Base-by-base conservation (phyloP, 164 flowering plant genomes). In the Piper betle region DNA sequence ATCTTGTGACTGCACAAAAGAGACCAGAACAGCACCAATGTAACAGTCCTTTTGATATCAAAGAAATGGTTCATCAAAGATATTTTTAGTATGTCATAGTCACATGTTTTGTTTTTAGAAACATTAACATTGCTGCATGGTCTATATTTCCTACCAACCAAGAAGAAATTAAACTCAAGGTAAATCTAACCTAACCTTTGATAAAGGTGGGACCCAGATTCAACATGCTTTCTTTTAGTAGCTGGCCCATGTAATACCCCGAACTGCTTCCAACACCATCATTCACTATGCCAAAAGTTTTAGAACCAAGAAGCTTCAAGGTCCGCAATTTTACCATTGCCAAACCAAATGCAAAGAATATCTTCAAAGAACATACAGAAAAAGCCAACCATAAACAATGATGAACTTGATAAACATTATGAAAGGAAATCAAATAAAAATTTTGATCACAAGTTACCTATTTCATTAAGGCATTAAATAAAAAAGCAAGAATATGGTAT, bases 171-270 rank as follows among this genome's bases (percentile, higher is more conserved):
- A 10, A 15, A 46, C 11, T 13, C 58, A 41, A 70, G 54, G 37
- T 58, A 56, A 64, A 40, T 15, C 48, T 43, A 19, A 18, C 5
- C 77, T 62, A 60, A 87, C 99, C 95, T 88, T 93, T 93, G 63
- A 93, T 80, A 75, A 93, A 93, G 63, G 97, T 88, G 54, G 99
- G 99, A 33, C 99, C 99, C 61, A 93, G 73, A 68, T 71, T 81
- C 55, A 93, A 80, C 91, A 93, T 70, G 15, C 97, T 85, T 76
- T 93, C 92, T 74, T 93, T 93, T 59, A 93, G 74, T 57, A 86
- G 76, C 72, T 73, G 67, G 41, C 99, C 99, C 71, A 84, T 78
- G 61, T 75, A 71, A 68, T 84, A 75, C 43, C 81, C 79, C 37
- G 82, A 75, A 40, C 53, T 60, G 59, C 70, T 71, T 38, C 63